These are phyloP conservation scores for Petrea volubilis DNA, from an alignment of 257 asterid species.

Conservation along the genomic window DNA sequence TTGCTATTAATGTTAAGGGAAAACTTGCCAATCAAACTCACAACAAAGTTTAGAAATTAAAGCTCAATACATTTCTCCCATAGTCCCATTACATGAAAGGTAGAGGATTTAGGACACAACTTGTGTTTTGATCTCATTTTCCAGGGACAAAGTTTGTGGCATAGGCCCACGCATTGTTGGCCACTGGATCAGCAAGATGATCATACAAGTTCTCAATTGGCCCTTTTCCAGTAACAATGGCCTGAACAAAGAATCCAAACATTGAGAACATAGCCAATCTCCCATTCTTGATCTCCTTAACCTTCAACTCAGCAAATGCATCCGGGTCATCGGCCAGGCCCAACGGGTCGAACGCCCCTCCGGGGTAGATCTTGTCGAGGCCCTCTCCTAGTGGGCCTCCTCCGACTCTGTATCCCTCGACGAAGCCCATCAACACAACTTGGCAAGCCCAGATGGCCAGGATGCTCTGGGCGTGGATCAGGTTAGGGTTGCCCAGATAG, in stretches of 20 bases:
- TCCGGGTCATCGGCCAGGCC: constrained; percentile 63
- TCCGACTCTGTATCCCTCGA: constrained; percentile 87
- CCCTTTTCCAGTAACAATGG: constrained; percentile 88
- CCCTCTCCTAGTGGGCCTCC: constrained; percentile 96
- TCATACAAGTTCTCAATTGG: constrained; percentile 74
- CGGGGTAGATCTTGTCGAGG: constrained; percentile 83
- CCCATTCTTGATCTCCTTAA: constrained; percentile 69
- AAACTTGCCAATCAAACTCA: background rate
- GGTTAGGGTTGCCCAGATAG: constrained; percentile 87
- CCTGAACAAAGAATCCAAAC: constrained; percentile 89
- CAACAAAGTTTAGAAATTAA: background rate
- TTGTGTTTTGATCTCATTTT: constrained; percentile 36
- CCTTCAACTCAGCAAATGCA: constrained; percentile 57
- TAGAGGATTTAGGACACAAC: background rate
- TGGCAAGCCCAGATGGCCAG: constrained; percentile 85
- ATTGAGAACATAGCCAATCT: constrained; percentile 64
- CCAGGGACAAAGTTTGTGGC: constrained; percentile 90
- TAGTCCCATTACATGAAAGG: background rate
- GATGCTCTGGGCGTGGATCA: constrained; percentile 88
- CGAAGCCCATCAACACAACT: constrained; percentile 77
- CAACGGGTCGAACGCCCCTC: constrained; percentile 82
- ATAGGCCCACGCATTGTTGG: constrained; percentile 88
- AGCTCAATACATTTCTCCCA: background rate
- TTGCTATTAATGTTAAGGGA: background rate
- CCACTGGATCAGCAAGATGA: constrained; percentile 79